These are phyloP conservation scores for Ammopiptanthus mongolicus DNA, from an alignment of 306 rosid species.

Conservation along the genomic window DNA sequence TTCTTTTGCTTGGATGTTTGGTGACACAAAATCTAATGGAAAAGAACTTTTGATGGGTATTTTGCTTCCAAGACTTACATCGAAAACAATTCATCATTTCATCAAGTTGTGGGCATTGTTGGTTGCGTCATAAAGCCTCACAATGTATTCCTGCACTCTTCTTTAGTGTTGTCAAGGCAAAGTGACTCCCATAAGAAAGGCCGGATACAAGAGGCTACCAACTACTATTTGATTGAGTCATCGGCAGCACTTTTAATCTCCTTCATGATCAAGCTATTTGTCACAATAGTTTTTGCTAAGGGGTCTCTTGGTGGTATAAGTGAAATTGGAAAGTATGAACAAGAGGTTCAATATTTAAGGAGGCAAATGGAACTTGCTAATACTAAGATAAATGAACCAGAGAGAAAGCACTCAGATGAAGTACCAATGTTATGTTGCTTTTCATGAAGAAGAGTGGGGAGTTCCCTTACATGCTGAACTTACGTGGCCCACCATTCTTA, in stretches of 20 bases:
- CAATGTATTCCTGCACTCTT: constrained; percentile 84
- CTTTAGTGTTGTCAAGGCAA: constrained; percentile 82
- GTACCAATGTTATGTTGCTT: too few relatives aligned
- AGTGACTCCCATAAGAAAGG: constrained; percentile 59
- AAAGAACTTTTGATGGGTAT: constrained; percentile 72
- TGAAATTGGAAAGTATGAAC: too few relatives aligned
- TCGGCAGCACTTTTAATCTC: constrained; percentile 63
- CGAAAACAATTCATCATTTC: constrained; percentile 75
- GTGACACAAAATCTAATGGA: constrained; percentile 63
- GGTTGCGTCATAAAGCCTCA: constrained; percentile 94
- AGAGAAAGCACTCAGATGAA: too few relatives aligned
- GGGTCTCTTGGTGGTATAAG: constrained; percentile 73
- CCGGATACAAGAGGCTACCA: constrained; percentile 78
- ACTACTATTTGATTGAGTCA: constrained; percentile 79
- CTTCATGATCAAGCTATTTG: constrained; percentile 73
- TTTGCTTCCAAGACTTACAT: constrained; percentile 73
- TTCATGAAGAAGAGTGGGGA: too few relatives aligned
- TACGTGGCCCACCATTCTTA: too few relatives aligned
- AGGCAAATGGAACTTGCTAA: too few relatives aligned
- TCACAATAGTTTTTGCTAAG: constrained; percentile 75
- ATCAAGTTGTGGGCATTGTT: constrained; percentile 89
- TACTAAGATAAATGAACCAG: too few relatives aligned
- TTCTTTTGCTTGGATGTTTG: constrained; percentile 93
- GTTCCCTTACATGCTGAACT: too few relatives aligned
- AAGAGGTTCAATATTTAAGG: too few relatives aligned